A percentile compares a stretch with the other conserved stretches of the same genome.
Evolutionary conservation across 805 yeast species (phyloP).

Genomic region (Saccharomycopsis schoenii): DNA sequence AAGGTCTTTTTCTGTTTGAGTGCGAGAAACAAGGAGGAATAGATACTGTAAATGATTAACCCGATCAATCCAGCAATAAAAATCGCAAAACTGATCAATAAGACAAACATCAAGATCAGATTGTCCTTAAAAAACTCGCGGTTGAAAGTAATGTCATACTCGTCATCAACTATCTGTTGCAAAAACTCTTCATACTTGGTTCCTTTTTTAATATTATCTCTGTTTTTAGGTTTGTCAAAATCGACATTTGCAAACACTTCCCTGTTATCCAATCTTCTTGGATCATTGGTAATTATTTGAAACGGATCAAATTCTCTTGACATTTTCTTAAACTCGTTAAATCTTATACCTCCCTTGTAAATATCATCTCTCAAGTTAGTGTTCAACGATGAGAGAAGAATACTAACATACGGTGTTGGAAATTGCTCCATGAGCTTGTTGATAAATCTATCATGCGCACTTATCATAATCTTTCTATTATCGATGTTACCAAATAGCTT

Average conservation of each 20-base stretch:
- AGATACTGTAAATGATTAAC: not conserved
- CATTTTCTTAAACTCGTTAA: conserved; percentile 22
- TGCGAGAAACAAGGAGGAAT: not conserved
- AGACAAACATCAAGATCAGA: conserved; percentile 35
- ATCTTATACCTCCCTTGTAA: conserved; percentile 11
- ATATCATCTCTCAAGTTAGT: conserved; percentile 22
- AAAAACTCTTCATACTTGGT: conserved; percentile 33
- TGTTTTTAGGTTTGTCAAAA: conserved; percentile 44
- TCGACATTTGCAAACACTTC: conserved; percentile 36
- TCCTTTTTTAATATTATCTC: conserved; percentile 22
- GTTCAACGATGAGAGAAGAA: conserved; percentile 43
- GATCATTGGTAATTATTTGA: conserved; percentile 25
- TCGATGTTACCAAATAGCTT: conserved; percentile 27
- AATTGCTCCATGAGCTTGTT: conserved; percentile 50
- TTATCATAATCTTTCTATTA: conserved; percentile 26
- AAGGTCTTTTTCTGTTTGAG: not conserved
- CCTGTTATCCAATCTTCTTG: conserved; percentile 25
- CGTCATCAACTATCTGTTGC: conserved; percentile 41
- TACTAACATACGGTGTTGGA: conserved; percentile 64
- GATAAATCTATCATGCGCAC: conserved; percentile 36
- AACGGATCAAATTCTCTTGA: conserved; percentile 25
- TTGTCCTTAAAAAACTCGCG: conserved; percentile 40
- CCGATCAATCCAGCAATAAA: conserved; percentile 3
- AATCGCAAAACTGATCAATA: conserved; percentile 18
- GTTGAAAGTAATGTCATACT: conserved; percentile 28